Conservation (phyloP, 2,329 filamentous ascomycete species). For the Hypoxylon sp. region DNA sequence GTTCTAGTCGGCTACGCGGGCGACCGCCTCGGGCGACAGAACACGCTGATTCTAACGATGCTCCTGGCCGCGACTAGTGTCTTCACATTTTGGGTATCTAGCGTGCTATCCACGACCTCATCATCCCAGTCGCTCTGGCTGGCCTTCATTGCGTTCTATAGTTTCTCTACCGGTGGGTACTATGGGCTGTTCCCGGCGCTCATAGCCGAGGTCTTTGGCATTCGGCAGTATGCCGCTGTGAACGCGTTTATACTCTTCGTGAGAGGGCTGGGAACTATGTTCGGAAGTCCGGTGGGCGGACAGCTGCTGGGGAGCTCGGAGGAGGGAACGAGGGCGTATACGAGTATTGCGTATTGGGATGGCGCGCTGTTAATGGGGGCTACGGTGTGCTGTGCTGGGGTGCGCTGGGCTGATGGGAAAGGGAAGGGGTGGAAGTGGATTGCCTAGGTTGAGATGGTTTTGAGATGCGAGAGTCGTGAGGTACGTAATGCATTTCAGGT, state of each 20-base stretch:
- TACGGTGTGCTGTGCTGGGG: conserved; percentile 58
- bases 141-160: conserved; percentile 61
- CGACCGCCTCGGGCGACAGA: conserved; percentile 64
- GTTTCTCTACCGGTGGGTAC: conserved; percentile 61
- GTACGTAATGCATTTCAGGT: neutral
- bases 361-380: conserved; percentile 59
- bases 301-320: conserved; percentile 56
- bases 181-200: conserved; percentile 63
- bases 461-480: neutral
- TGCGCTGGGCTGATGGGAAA: conserved; percentile 60
- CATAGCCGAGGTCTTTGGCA: conserved; percentile 64
- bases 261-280: conserved; percentile 60
- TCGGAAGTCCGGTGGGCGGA: conserved; percentile 62
- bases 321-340: conserved; percentile 55
- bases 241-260: conserved; percentile 64
- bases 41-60: conserved; percentile 61
- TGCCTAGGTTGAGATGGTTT: conserved; percentile 47
- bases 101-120: conserved; percentile 50
- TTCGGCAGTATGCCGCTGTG: conserved; percentile 63
- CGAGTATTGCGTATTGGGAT: conserved; percentile 60
- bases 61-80: conserved; percentile 57
- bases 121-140: conserved; percentile 57
- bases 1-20: conserved; percentile 62
- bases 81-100: conserved; percentile 57
- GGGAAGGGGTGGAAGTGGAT: conserved; percentile 60